Base-by-base conservation (phyloP, 768 basidiomycete genomes). In the Hysterangium stoloniferum region DNA sequence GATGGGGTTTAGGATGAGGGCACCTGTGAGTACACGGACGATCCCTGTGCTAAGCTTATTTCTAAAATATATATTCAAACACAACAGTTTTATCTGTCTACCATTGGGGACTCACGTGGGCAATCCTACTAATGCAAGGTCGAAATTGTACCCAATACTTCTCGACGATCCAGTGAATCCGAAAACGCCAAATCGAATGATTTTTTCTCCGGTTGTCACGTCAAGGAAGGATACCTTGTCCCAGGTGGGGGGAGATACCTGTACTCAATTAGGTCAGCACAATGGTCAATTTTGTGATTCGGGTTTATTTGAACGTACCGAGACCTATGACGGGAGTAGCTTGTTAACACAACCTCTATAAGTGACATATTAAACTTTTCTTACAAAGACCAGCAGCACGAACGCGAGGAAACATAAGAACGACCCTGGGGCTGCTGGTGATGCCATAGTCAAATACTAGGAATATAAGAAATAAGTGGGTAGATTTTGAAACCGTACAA, bases 221-320 rank as follows among this genome's bases (percentile, higher is more conserved):
- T 78, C 66, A 35, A 92, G 72, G 70, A 86, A 89, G 17, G 76
- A 82, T 38, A 91, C 70, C 20, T 62, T 60, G 35, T 82, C 60
- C 89, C 87, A 91, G 57, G 80, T 85, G 41, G 88, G 86, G 44
- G 76, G 65, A 13, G 79, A 86, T 2, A 78, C 82, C 82, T 84
- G 58, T 29, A 38, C 17, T 57, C 19, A 45, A 50, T 35, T n/a
- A 17, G 17, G 20, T 9, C 38, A 41, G 8, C 22, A n/a, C n/a
- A n/a, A n/a, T n/a, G n/a, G n/a, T n/a, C n/a, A n/a, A n/a, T n/a
- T n/a, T n/a, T n/a, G n/a, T n/a, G n/a, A n/a, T n/a, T n/a, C n/a
- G n/a, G 29, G 44, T 4, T 28, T 4, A 22, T 24, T 6, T 32
- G n/a, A 25, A 28, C 42, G 34, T 13, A 45, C 20, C 45, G 50